phyloP scores from a whole-genome alignment of 345 rosid species.

The Salix dunnii region DNA sequence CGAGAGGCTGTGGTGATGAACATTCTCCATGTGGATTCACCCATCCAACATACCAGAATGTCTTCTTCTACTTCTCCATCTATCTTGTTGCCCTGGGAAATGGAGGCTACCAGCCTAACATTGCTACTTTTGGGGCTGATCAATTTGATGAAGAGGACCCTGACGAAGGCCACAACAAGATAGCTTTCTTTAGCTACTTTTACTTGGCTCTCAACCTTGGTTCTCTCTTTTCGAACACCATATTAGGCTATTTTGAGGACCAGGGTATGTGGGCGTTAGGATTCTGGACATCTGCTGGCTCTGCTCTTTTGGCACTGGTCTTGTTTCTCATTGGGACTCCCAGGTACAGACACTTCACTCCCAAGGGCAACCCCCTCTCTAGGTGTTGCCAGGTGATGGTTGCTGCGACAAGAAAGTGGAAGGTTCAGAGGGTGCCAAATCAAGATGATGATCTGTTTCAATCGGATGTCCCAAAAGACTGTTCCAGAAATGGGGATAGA shows the following conservation, averaged over 20 bases:
- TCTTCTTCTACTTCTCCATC: slow-evolving; percentile 21
- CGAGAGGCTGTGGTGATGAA: slow-evolving; percentile 19
- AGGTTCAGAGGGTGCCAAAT: not conserved
- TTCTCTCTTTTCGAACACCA: slow-evolving; percentile 33
- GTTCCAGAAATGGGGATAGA: slow-evolving; percentile 3
- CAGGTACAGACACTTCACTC: slow-evolving; percentile 23
- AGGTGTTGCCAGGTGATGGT: slow-evolving; percentile 26
- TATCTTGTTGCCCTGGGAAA: slow-evolving; percentile 31
- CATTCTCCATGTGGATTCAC: slow-evolving; percentile 11
- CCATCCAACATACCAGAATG: slow-evolving; percentile 4
- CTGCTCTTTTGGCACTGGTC: slow-evolving; percentile 20
- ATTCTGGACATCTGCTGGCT: slow-evolving; percentile 25
- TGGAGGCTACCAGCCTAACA: slow-evolving; percentile 33
- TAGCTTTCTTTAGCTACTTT: slow-evolving; percentile 33
- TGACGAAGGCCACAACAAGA: slow-evolving; percentile 16
- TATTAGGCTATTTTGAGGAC: slow-evolving; percentile 28
- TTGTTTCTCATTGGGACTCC: slow-evolving; percentile 21
- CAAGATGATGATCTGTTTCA: slow-evolving; percentile 9
- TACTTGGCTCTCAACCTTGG: slow-evolving; percentile 32
- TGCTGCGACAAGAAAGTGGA: slow-evolving; percentile 23
- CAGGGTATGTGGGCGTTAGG: slow-evolving; percentile 29
- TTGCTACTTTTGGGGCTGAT: slow-evolving; percentile 29
- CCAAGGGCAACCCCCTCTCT: slow-evolving; percentile 28
- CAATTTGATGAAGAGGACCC: slow-evolving; percentile 20
- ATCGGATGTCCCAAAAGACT: not conserved